Conservation (phyloP, 768 basidiomycete species). For the Pluteus cervinus region DNA sequence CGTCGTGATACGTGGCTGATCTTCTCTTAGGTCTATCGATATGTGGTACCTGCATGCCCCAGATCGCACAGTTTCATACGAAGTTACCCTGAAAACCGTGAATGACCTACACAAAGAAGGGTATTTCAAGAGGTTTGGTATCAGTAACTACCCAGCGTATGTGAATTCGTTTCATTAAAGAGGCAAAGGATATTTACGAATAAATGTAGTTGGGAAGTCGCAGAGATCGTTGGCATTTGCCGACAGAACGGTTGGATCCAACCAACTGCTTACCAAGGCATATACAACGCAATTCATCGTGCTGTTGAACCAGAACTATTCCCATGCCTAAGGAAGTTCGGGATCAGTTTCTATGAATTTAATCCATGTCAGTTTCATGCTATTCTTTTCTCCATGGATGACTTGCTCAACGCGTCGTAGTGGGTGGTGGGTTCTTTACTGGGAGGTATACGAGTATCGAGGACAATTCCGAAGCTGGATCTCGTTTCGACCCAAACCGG, state of each 20-base stretch:
- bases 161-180: slow-evolving; percentile 6
- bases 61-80: slow-evolving; percentile 50
- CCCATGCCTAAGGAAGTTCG: slow-evolving; percentile 52
- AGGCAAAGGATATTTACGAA: slow-evolving; percentile 6
- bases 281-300: slow-evolving; percentile 36
- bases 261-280: slow-evolving; percentile 51
- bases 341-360: slow-evolving; percentile 50
- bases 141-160: slow-evolving; percentile 56
- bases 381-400: background rate
- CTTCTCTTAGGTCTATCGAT: slow-evolving; percentile 36
- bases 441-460: slow-evolving; percentile 39
- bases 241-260: slow-evolving; percentile 45
- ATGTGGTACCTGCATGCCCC: slow-evolving; percentile 57
- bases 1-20: slow-evolving; percentile 8
- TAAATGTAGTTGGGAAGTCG: slow-evolving; percentile 47
- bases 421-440: slow-evolving; percentile 56
- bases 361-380: slow-evolving; percentile 37
- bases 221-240: slow-evolving; percentile 54
- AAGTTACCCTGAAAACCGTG: slow-evolving; percentile 47
- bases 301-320: slow-evolving; percentile 39
- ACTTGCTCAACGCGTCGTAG: slow-evolving; percentile 35
- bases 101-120: slow-evolving; percentile 54
- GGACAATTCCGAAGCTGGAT: slow-evolving; percentile 39
- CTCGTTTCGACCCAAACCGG: slow-evolving; percentile 45
- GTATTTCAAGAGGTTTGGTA: slow-evolving; percentile 53